Conservation (phyloP, 495 filamentous ascomycete species). For the Cetradonia linearis region DNA sequence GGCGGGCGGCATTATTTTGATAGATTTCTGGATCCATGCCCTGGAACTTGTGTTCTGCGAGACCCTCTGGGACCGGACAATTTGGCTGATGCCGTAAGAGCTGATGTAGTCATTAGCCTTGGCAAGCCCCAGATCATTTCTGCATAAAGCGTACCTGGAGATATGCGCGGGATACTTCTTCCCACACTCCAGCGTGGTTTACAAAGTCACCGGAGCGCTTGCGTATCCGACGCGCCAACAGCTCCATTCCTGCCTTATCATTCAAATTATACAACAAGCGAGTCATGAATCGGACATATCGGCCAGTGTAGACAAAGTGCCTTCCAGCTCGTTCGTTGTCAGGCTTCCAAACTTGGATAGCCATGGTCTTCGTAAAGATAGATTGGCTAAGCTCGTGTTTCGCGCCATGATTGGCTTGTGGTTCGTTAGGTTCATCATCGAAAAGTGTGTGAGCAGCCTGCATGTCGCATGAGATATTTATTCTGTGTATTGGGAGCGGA, state of each 20-base stretch:
- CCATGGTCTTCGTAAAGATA: conserved; percentile 92
- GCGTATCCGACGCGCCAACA: conserved; percentile 68
- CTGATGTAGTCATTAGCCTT: conserved; percentile 22
- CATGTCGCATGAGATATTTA: conserved; percentile 18
- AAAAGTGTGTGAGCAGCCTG: conserved; percentile 66
- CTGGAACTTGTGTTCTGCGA: conserved; percentile 73
- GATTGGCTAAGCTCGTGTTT: conserved; percentile 70
- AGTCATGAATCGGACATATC: conserved; percentile 76
- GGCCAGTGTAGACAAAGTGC: conserved; percentile 87
- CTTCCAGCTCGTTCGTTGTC: conserved; percentile 83
- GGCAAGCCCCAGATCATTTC: not conserved
- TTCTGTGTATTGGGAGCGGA: not conserved
- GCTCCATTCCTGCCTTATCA: conserved; percentile 71
- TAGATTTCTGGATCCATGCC: conserved; percentile 74
- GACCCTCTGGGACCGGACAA: conserved; percentile 48
- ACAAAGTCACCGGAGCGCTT: conserved; percentile 77
- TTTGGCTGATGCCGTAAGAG: conserved; percentile 56
- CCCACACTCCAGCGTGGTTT: conserved; percentile 77
- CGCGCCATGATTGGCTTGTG: conserved; percentile 47
- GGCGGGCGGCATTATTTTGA: conserved; percentile 44
- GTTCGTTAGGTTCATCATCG: conserved; percentile 39
- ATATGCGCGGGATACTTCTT: conserved; percentile 64
- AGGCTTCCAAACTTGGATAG: conserved; percentile 91
- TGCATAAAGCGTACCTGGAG: conserved; percentile 36
- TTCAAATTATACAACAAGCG: conserved; percentile 61